Base-by-base conservation (phyloP, 148 eudicot species). In the Polygonum aviculare region DNA sequence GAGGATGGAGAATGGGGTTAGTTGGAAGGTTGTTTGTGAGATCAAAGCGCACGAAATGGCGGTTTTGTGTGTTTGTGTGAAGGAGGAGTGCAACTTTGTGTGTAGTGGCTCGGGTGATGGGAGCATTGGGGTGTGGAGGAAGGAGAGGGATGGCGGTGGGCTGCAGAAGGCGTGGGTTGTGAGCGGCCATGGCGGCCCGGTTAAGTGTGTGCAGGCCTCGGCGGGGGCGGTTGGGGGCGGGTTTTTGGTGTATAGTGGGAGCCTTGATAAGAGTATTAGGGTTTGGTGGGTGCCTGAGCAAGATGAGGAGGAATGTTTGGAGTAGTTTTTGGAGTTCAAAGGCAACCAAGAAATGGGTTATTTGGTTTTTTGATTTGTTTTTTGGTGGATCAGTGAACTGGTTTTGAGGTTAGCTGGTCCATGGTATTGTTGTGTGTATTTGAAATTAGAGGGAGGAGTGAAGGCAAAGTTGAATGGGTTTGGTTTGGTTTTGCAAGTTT, bases 241-340 rank as follows among this genome's bases (percentile, higher is more conserved):
- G 18, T 91, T 85, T 50, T 77, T 93, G 90, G 63, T 93, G 31
- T 93, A 93, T 60, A 93, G 94, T 85, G 98, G 97, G 18, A 86
- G 98, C 67, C 90, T 90, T 82, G 98, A 93, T 77, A 93, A 85
- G 75, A 91, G 91, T 73, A 76, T 93, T 7, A 84, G 98, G 69
- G 98, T 93, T 85, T 93, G 98, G 98, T 93, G 98, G 98, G 90
- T 92, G 59, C 80, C 88, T 21, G 85, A 81, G 7, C 19, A 38
- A 10, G 19, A 11, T 10, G 4, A 36, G 21, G 15, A 35, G 41
- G 41, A 11, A 7, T 8, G 9, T 7, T 44, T 10, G 47, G 9
- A 44, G 10, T 44, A 26, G 31, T 26, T 26, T 26, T 26, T 26
- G 31, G 31, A 26, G 31, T 26, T 26, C 31, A 26, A 26, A 26